These are phyloP conservation scores for Phytopythium chamaehyphon DNA, from an alignment of 352 stramenopile genomes.

Conservation along the genomic window DNA sequence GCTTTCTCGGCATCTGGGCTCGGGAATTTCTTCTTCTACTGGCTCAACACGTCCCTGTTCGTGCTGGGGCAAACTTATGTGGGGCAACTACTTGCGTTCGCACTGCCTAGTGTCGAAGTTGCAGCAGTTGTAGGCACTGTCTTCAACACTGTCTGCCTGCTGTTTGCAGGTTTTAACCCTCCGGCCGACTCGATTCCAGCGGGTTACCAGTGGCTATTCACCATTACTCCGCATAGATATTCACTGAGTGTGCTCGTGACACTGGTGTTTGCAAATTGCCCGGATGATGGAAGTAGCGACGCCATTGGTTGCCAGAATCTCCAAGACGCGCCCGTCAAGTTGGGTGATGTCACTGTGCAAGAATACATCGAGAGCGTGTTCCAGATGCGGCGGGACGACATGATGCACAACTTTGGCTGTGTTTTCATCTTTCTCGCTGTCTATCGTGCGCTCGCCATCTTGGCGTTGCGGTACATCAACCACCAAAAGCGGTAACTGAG, in stretches of 20 bases:
- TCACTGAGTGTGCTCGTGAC: constrained; percentile 20
- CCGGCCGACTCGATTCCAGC: constrained; percentile 29
- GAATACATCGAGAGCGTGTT: constrained; percentile 24
- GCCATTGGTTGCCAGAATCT: constrained; percentile 35
- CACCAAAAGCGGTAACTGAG: constrained; percentile 45
- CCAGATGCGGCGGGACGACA: constrained; percentile 33
- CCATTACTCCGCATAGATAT: constrained; percentile 29
- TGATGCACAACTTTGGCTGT: constrained; percentile 21
- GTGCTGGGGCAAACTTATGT: constrained; percentile 37
- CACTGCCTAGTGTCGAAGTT: constrained; percentile 30
- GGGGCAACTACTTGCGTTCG: constrained; percentile 26
- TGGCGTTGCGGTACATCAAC: constrained; percentile 38
- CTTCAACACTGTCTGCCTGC: constrained; percentile 50
- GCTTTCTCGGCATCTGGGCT: constrained; percentile 11
- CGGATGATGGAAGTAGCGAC: constrained; percentile 20
- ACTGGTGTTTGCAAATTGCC: constrained; percentile 21
- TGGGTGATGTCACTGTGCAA: constrained; percentile 25
- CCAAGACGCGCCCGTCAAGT: constrained; percentile 16
- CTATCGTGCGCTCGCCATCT: constrained; percentile 28
- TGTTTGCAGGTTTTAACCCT: constrained; percentile 63
- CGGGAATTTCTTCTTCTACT: constrained; percentile 28
- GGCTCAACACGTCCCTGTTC: constrained; percentile 30
- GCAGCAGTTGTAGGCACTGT: constrained; percentile 25
- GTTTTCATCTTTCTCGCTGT: constrained; percentile 28
- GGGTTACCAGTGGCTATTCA: constrained; percentile 47